Evolutionary conservation across 805 yeast genomes (phyloP).

Genomic region (Blastobotrys chiropterorum): DNA sequence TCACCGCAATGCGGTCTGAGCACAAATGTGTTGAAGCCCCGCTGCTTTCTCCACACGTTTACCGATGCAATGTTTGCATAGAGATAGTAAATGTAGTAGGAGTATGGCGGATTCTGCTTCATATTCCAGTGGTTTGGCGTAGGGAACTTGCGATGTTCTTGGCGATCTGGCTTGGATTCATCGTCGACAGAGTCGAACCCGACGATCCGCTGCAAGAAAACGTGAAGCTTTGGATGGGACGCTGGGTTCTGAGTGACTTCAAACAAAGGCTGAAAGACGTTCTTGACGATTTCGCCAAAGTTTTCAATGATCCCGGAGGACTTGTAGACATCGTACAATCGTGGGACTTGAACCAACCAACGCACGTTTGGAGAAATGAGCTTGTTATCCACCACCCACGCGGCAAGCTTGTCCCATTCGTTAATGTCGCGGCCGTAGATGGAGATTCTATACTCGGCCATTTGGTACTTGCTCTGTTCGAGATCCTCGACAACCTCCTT

Average conservation of each 20-base stretch:
- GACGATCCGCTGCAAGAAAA: constrained; percentile 86
- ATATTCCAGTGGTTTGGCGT: constrained; percentile 78
- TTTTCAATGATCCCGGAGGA: constrained; percentile 59
- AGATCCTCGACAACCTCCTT: constrained; percentile 90
- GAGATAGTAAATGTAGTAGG: constrained; percentile 85
- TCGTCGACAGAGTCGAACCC: constrained; percentile 99
- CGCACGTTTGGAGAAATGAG: constrained; percentile 88
- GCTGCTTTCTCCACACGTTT: constrained; percentile 70
- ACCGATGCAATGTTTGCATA: constrained; percentile 81
- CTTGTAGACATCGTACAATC: constrained; percentile 86
- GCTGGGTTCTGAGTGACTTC: constrained; percentile 83
- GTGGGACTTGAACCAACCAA: constrained; percentile 94
- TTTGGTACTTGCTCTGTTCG: constrained; percentile 92
- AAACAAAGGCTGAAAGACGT: constrained; percentile 80
- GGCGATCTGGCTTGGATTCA: constrained; percentile 85
- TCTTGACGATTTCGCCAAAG: constrained; percentile 72
- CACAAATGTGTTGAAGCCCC: constrained; percentile 85
- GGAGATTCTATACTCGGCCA: constrained; percentile 94
- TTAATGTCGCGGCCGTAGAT: constrained; percentile 82
- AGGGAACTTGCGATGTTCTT: constrained; percentile 77
- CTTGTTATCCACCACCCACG: constrained; percentile 92
- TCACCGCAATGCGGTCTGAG: constrained; percentile 98
- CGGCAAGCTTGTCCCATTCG: constrained; percentile 95
- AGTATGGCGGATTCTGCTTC: constrained; percentile 89
- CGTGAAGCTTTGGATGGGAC: constrained; percentile 83